A percentile compares a stretch with the other conserved stretches of the same genome.
These are phyloP conservation scores for Stellera chamaejasme DNA, from an alignment of 345 rosid species.

Conservation along the genomic window DNA sequence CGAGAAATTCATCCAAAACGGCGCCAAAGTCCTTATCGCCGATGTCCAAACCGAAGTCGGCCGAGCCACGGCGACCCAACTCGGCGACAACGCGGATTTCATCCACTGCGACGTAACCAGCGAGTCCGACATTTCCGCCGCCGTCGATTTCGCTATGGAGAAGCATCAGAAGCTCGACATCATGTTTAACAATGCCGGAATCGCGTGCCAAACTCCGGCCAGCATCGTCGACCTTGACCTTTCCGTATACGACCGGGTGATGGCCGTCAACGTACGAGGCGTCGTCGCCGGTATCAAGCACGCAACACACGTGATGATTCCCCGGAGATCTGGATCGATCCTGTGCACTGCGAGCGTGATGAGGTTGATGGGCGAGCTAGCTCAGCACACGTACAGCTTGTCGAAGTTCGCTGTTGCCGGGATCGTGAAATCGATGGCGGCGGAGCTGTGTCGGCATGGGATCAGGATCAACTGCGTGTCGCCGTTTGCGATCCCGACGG, in stretches of 20 bases:
- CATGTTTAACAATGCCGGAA: slow-evolving; percentile 85
- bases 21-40: slow-evolving; percentile 78
- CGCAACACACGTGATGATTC: slow-evolving; percentile 80
- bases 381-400: slow-evolving; percentile 60
- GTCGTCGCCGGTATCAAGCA: slow-evolving; percentile 70
- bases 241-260: slow-evolving; percentile 47
- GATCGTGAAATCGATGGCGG: slow-evolving; percentile 50
- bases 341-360: slow-evolving; percentile 71
- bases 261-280: slow-evolving; percentile 65
- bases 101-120: slow-evolving; percentile 57
- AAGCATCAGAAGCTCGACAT: slow-evolving; percentile 45
- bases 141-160: slow-evolving; percentile 55
- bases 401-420: slow-evolving; percentile 58
- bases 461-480: slow-evolving; percentile 77
- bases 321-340: slow-evolving; percentile 44
- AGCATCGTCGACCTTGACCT: slow-evolving; percentile 69
- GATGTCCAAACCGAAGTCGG: slow-evolving; percentile 57
- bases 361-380: slow-evolving; percentile 56
- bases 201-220: slow-evolving; percentile 49
- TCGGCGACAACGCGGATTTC: slow-evolving; percentile 56
- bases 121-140: slow-evolving; percentile 61
- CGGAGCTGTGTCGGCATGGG: slow-evolving; percentile 59
- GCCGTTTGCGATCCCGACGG: slow-evolving; percentile 66
- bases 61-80: slow-evolving; percentile 38
- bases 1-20: slow-evolving; percentile 48